Base-by-base conservation (phyloP, 208 protist species). In the Trypanosoma theileri region DNA sequence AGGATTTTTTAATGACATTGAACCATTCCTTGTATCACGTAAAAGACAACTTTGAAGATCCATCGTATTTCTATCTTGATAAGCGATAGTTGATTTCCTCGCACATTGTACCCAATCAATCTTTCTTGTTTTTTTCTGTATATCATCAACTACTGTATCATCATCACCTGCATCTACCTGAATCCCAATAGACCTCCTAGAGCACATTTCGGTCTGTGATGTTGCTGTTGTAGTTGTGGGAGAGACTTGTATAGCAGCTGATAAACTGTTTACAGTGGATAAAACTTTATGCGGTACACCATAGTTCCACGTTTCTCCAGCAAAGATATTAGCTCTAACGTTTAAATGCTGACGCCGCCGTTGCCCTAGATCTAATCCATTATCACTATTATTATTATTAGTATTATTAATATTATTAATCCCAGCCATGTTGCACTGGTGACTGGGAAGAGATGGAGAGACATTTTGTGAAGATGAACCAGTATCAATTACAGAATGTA, bases 181-280 rank as follows among this genome's bases (percentile, higher is more conserved):
- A 16, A 41, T 51, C 1, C 57, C 51, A 16, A 65, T 35, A 51
- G 58, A 59, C 26, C 22, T 63, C n/a, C 16, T 21, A 56, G n/a
- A 14, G 14, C 46, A 19, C 19, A 4, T 57, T 40, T 62, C 57
- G 21, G 66, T 71, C 57, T 71, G 66, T 24, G 48, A 57, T 3
- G 28, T 22, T 45, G 45, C 45, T 11, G 45, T 48, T 57, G 46
- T 17, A 16, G 66, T 57, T 6, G 45, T 24, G 14, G 57, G 45
- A 4, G 19, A 44, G 9, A 55, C 54, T 46, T 71, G 66, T 17
- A 71, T 31, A 13, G 56, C 66, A 62, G 63, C 28, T 4, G 66
- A 71, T 11, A n/a, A 22, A 45, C 19, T 45, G 21, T 42, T 31
- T 16, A 61, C 42, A 16, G 22, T 7, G 22, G 44, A 21, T 12